These are phyloP conservation scores for Hyparrhenia diplandra DNA, from an alignment of 176 grass and related monocot genomes.

Conservation along the genomic window DNA sequence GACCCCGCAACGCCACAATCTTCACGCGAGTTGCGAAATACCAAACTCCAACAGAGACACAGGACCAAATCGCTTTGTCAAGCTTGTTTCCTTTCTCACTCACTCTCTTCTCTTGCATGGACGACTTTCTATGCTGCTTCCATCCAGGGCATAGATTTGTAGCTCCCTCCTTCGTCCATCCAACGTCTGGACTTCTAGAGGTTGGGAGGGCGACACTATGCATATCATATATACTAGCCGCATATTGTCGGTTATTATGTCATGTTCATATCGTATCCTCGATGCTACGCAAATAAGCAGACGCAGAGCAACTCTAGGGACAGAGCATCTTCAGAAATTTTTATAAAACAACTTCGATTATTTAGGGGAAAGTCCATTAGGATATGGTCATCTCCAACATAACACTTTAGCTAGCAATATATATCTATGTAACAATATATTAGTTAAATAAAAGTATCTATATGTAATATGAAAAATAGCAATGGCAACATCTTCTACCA, in stretches of 20 bases:
- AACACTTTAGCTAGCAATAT: neutral
- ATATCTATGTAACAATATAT: no score
- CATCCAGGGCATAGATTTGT: no score
- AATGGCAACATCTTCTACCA: neutral
- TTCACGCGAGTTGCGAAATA: slow-evolving; percentile 28
- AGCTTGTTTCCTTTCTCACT: neutral
- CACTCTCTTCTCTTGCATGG: neutral
- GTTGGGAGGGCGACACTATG: neutral
- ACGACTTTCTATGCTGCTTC: neutral
- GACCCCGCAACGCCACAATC: slow-evolving; percentile 38
- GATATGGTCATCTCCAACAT: neutral
- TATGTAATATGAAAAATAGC: neutral
- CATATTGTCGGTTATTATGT: neutral
- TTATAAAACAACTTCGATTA: no score
- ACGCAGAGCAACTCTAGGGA: neutral
- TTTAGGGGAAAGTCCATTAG: neutral
- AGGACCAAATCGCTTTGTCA: slow-evolving; percentile 2
- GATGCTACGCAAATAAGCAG: neutral
- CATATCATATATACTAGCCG: neutral
- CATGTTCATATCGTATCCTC: neutral
- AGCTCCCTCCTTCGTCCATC: no score
- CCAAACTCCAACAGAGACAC: slow-evolving; percentile 43
- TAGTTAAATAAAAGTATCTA: no score
- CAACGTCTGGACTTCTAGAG: neutral
- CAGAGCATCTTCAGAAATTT: neutral